Percentiles rank a stretch among this genome's conserved stretches.
phyloP scores from a whole-genome alignment of 192 early-diverging fungal genomes.

The Oehlia diaphana region DNA sequence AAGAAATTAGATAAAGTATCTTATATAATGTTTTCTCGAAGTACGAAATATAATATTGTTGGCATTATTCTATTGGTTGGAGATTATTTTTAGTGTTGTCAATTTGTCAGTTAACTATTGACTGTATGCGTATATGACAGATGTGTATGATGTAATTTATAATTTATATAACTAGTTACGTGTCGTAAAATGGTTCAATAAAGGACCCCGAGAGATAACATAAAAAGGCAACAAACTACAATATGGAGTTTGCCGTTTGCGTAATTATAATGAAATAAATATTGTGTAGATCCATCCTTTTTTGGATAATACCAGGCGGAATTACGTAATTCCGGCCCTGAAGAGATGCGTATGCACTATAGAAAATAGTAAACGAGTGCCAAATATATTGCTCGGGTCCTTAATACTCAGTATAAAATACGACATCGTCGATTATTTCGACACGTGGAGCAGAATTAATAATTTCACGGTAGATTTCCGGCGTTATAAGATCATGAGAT shows the following conservation, averaged over 20 bases:
- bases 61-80: constrained; percentile 5
- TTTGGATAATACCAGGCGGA: too few species aligned
- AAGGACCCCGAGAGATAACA: too few species aligned
- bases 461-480: constrained; percentile 89
- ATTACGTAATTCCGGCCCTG: too few species aligned
- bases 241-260: too few species aligned
- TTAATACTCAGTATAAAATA: too few species aligned
- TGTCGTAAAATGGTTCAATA: background rate
- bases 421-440: constrained; percentile 57
- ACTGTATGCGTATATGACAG: background rate
- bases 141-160: background rate
- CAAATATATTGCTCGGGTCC: too few species aligned
- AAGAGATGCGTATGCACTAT: too few species aligned
- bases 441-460: constrained; percentile 67
- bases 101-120: constrained; percentile 16
- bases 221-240: too few species aligned
- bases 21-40: background rate
- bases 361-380: too few species aligned
- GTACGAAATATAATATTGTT: background rate
- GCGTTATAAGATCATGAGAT: constrained; percentile 79
- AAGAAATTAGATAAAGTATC: background rate
- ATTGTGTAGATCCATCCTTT: too few species aligned
- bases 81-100: background rate
- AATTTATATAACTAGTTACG: background rate
- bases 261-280: too few species aligned